These are phyloP conservation scores for Microdochium bolleyi DNA, from an alignment of 2,329 filamentous ascomycete species.

Conservation along the genomic window DNA sequence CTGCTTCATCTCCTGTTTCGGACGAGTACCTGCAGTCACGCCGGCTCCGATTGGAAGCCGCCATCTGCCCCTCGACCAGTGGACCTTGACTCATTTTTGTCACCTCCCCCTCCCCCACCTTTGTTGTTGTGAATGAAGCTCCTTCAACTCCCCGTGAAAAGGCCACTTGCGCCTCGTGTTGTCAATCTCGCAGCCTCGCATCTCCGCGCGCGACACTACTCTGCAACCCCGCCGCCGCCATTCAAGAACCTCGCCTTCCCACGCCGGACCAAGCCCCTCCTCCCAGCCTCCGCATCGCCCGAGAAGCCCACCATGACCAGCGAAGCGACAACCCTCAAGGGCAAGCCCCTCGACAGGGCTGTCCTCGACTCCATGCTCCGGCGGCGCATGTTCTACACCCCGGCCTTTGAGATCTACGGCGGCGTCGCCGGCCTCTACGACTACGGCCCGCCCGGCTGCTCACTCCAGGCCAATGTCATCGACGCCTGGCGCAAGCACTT, in stretches of 20 bases:
- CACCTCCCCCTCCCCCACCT: constrained; percentile 1
- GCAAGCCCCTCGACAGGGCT: constrained; percentile 78
- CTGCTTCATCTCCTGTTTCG: background rate
- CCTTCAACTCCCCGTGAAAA: constrained; percentile 3
- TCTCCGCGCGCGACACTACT: background rate
- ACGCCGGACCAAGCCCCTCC: background rate
- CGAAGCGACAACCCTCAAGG: constrained; percentile 69
- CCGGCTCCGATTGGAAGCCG: background rate
- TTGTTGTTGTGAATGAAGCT: constrained; percentile 5
- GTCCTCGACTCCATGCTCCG: constrained; percentile 79
- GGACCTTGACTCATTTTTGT: background rate
- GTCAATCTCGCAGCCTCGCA: background rate
- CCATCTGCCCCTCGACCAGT: background rate
- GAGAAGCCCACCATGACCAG: constrained; percentile 32
- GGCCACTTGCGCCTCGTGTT: constrained; percentile 4
- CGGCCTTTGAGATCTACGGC: constrained; percentile 91
- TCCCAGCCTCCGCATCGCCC: background rate
- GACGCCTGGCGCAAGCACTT: constrained; percentile 92
- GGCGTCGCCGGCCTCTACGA: constrained; percentile 86
- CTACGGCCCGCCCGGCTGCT: constrained; percentile 83
- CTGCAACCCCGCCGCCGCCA: background rate
- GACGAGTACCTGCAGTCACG: background rate
- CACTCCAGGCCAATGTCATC: constrained; percentile 80
- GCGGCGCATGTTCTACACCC: constrained; percentile 88
- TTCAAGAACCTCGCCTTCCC: background rate